Base-by-base conservation (phyloP, 106 monocot genomes). In the Platanthera zijinensis region DNA sequence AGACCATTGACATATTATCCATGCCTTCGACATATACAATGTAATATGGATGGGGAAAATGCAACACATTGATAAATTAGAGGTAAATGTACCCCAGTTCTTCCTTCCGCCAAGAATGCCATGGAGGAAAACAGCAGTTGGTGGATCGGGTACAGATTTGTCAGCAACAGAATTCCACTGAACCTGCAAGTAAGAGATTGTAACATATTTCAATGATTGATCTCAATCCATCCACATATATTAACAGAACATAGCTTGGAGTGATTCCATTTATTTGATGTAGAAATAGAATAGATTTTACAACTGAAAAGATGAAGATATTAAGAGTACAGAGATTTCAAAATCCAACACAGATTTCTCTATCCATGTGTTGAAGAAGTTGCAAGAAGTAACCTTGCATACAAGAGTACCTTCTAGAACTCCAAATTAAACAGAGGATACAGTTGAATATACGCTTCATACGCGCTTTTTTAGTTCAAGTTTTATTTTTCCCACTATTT, bases 121-220 rank as follows among this genome's bases (percentile, higher is more conserved):
- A 88, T 96, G 96, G 56, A 93, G 83, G 52, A 96, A 89, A 87
- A 96, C 91, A 78, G 90, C 90, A 80, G 96, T 96, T 79, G 96
- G 96, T 73, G 89, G 84, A 91, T 93, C 93, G 72, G 89, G 87
- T 52, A 85, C 69, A 70, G 89, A 87, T 66, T 89, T 96, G 54
- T 82, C 89, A 75, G 68, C 78, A 48, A 80, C 61, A 78, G 82
- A 87, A 82, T 86, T 86, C 87, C 85, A 87, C 8, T 83, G 83
- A 51, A 92, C 92, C 95, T 96, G 82, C 71, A 83, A 7, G 7
- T 74, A 72, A 63, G 49, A 75, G 54, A 52, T 51, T 52, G 39
- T 39, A 39, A 57, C 45, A 17, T 46, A 72, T 22, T 51, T 50
- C 51, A 21, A 21, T 48, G 70, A 48, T 45, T 48, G n/a, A 19